Conservation (phyloP, 768 basidiomycete species). For the Paxillus involutus region DNA sequence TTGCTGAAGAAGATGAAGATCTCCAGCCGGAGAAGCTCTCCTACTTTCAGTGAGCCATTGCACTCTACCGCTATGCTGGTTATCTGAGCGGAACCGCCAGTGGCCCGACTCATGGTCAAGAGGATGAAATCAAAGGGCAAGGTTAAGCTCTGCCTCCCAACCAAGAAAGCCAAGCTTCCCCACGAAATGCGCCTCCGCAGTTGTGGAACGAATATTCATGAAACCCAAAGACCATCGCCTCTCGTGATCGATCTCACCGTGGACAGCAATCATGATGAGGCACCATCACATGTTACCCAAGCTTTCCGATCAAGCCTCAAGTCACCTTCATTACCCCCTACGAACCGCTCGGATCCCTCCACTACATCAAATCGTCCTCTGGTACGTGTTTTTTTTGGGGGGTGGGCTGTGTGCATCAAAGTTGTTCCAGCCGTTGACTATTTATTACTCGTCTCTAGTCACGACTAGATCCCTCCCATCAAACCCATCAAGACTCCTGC, state of each 20-base stretch:
- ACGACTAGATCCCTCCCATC: neutral
- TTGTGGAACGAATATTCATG: constrained; percentile 2
- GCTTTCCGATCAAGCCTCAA: neutral
- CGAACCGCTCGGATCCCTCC: neutral
- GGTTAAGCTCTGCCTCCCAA: constrained; percentile 18
- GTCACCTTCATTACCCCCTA: neutral
- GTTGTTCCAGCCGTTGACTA: neutral
- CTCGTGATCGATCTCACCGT: constrained; percentile 22
- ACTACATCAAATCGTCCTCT: neutral
- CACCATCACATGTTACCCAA: neutral
- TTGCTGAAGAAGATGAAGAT: constrained; percentile 20
- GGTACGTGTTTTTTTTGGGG: constrained; percentile 13
- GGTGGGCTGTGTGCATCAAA: neutral
- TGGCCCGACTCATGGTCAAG: constrained; percentile 26
- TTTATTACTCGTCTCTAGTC: constrained; percentile 7
- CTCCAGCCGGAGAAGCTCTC: constrained; percentile 15
- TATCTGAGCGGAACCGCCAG: constrained; percentile 13
- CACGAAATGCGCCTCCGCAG: constrained; percentile 17
- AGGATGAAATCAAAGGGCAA: constrained; percentile 28
- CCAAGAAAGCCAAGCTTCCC: constrained; percentile 15
- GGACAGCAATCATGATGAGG: constrained; percentile 4
- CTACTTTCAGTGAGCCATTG: constrained; percentile 20
- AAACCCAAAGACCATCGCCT: neutral
- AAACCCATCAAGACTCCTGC: neutral
- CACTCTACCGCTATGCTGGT: neutral